Percentiles rank a stretch among this genome's conserved stretches.
phyloP scores from a whole-genome alignment of 129 eudicot genomes.

The Rutidosis leptorrhynchoides region DNA sequence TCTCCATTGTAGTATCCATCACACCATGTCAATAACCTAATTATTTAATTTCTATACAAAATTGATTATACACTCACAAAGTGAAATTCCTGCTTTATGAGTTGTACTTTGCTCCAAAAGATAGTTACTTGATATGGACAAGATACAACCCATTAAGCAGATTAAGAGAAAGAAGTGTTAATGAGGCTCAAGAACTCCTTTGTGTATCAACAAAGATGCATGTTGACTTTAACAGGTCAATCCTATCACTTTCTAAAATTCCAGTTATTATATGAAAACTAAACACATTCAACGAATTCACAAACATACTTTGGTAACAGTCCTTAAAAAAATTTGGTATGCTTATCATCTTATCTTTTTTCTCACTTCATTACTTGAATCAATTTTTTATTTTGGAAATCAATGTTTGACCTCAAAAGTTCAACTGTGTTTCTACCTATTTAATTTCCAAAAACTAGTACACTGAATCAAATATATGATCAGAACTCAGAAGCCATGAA shows the following conservation, averaged over 20 bases:
- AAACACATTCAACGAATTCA: neutral
- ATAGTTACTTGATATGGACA: constrained; percentile 13
- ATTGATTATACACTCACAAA: constrained; percentile 3
- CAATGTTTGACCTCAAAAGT: constrained; percentile 18
- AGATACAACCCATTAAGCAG: constrained; percentile 17
- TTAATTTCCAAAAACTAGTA: constrained; percentile 7
- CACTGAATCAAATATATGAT: constrained; percentile 1
- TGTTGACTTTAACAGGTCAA: constrained; percentile 2
- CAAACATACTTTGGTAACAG: constrained; percentile 7
- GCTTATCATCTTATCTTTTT: neutral
- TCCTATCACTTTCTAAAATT: neutral
- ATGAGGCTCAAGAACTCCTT: constrained; percentile 16
- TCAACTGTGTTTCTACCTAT: neutral
- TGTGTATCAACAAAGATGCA: constrained; percentile 8
- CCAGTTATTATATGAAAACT: neutral
- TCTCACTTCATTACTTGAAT: constrained; percentile 2
- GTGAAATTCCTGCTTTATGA: neutral
- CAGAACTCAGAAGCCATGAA: neutral
- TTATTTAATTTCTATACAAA: constrained; percentile 11
- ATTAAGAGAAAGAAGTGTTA: constrained; percentile 10
- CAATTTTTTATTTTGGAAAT: neutral
- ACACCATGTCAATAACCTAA: constrained; percentile 74
- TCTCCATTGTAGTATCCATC: constrained; percentile 96
- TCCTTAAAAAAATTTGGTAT: neutral
- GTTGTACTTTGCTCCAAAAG: constrained; percentile 11